Base-by-base conservation (phyloP, 768 basidiomycete genomes). In the Mycena galericulata region DNA sequence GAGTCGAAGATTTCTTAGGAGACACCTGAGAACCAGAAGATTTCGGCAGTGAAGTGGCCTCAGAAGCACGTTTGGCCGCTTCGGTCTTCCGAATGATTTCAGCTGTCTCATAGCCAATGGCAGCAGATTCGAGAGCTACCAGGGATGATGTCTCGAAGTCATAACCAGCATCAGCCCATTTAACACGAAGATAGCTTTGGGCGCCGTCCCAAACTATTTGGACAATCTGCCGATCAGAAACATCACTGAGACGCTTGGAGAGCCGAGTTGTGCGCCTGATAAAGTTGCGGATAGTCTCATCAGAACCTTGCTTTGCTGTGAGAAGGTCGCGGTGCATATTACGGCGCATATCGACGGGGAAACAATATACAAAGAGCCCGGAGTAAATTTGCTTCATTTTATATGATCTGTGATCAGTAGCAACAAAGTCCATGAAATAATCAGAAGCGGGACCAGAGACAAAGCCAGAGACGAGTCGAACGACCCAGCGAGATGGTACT, bases 201-300 rank as follows among this genome's bases (percentile, higher is more conserved):
- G 77, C 46, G 0, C 79, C 76, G 0, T 69, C 64, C 78, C 75
- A 80, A 3, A 80, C 67, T 24, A 70, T 68, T 18, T 75, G 68
- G 0, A 74, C 73, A 14, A 72, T 24, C 5, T 76, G 73, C 0
- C 49, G 47, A 2, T 74, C 55, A 0, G 75, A 69, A 0, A 73
- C 49, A 12, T 76, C 70, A 0, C 74, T 74, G 1, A 76, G 73
- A 32, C 75, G 68, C 2, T 72, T 61, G 29, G 71, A 68, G 0
- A 78, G 20, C 4, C 41, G 67, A 18, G 75, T 68, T 0, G 78
- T 55, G 27, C 77, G 73, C 22, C 76, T 73, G 8, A 75, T 53
- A 34, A 65, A 78, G 2, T 74, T 73, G 0, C 70, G 53, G 0
- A 80, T 71, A n/a, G n/a, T n/a, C 0, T 65, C 69, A 2, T 63